Evolutionary conservation across 768 basidiomycete species (phyloP), one percentile per base, ranked within the genome.

Genomic region (Rhodotorula babjevae): DNA sequence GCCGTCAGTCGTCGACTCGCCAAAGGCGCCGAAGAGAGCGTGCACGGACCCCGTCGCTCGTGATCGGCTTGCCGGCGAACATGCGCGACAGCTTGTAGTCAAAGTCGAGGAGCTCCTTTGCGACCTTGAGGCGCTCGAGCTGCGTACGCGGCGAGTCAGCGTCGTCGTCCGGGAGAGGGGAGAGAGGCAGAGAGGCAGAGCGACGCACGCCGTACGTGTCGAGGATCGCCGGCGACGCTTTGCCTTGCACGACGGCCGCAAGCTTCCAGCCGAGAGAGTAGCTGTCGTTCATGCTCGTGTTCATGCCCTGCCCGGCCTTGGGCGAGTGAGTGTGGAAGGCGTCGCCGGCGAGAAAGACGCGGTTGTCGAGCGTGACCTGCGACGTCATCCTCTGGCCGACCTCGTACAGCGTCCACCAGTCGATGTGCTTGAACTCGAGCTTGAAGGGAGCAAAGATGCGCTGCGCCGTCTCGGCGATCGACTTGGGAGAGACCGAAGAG

Each of bases 181-280:
- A 90, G 53, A 27, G 52, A 58, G 42, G 14, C 27, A 27, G 25
- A 46, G n/a, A 53, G 11, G n/a, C 2, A 2, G 12, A 14, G 40
- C 49, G 44, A 47, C 61, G n/a, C 6, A 61, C n/a, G 27, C 77
- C 83, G 71, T 77, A 87, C 86, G 33, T 53, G 86, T 87, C 69
- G 25, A 89, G 80, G 9, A 89, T 76, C 0, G 82, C 81, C 11
- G 83, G 80, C 23, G 83, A 77, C 12, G 86, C 85, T 83, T 83
- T 85, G 15, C 87, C 87, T 65, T 84, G 83, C 31, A 88, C 75
- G 29, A 87, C 87, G 65, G 85, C 83, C 3, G 82, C 82, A 42
- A 89, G 72, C 77, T 89, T 89, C 88, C 88, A 89, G 19, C 83
- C 86, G 85, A 90, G 84, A 77, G 90, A 90, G 72, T 89, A 89